Base-by-base conservation (phyloP, 176 grass and related monocot genomes). In the Lolium rigidum region DNA sequence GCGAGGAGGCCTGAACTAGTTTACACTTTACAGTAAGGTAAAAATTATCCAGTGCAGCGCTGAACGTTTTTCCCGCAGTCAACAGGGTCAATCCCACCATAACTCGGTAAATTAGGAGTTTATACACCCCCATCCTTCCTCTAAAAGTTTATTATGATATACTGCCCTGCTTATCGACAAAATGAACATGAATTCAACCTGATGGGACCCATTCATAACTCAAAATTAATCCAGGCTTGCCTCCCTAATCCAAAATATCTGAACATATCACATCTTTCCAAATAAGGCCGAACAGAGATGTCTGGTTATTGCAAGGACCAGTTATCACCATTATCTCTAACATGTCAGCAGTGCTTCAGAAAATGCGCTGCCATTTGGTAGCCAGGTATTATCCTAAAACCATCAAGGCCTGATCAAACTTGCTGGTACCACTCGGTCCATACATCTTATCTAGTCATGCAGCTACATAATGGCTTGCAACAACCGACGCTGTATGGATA, bases 161-260 rank as follows among this genome's bases (percentile, higher is more conserved):
- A 62, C 38, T 50, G 17, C 31, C 15, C 66, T 59, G 8, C 65
- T 80, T 59, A 49, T 25, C 9, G 18, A 24, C 4, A 64, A 22
- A n/a, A n/a, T 64, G 52, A 87, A 74, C 28, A 39, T 73, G 44
- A n/a, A 49, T 58, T 6, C 13, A 21, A 21, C 63, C 25, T 26
- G 10, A 80, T 54, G 5, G 68, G 81, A 20, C 77, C 24, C 3
- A 71, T 51, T 64, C 47, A 55, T 54, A 73, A 65, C 46, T 55
- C 55, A 20, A 79, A 79, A 10, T 2, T 35, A 76, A 77, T 25
- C n/a, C n/a, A n/a, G n/a, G n/a, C n/a, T n/a, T n/a, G n/a, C n/a
- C n/a, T n/a, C n/a, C n/a, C n/a, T n/a, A n/a, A n/a, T n/a, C 17
- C 9, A 60, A 83, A 83, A 70, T 37, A 82, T 25, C 37, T 80